Conservation (phyloP, 352 stramenopile genomes). For the Plasmopara halstedii region DNA sequence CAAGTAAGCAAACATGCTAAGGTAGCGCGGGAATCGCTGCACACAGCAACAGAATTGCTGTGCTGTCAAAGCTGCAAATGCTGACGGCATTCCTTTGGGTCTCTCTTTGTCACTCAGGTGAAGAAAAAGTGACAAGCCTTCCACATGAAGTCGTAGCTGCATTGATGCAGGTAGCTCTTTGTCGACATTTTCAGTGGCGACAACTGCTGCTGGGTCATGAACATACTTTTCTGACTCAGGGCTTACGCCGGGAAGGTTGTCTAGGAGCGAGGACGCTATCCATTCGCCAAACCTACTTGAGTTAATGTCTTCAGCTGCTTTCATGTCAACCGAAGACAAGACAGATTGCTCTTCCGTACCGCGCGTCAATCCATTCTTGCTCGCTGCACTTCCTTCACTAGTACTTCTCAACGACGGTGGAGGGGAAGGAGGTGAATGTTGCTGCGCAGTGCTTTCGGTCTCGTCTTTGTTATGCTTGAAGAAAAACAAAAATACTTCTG, state of each 20-base stretch:
- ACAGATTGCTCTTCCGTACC: constrained; percentile 24
- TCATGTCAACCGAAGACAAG: constrained; percentile 22
- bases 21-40: constrained; percentile 59
- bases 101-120: constrained; percentile 40
- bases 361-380: constrained; percentile 7
- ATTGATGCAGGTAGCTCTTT: constrained; percentile 37
- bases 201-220: constrained; percentile 8
- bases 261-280: constrained; percentile 49
- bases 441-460: background rate
- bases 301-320: constrained; percentile 29
- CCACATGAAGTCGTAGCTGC: constrained; percentile 68
- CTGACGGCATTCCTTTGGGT: constrained; percentile 24
- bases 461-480: constrained; percentile 36
- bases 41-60: constrained; percentile 67
- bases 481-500: constrained; percentile 75
- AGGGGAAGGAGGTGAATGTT: constrained; percentile 9
- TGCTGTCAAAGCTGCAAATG: constrained; percentile 54
- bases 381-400: constrained; percentile 21
- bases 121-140: constrained; percentile 58
- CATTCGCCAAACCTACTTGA: constrained; percentile 49
- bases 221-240: constrained; percentile 20
- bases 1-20: constrained; percentile 67
- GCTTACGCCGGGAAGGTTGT: constrained; percentile 23
- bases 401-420: constrained; percentile 18
- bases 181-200: constrained; percentile 19